phyloP scores from a whole-genome alignment of 73 alveolate species.

The Paramecium tetraurelia region DNA sequence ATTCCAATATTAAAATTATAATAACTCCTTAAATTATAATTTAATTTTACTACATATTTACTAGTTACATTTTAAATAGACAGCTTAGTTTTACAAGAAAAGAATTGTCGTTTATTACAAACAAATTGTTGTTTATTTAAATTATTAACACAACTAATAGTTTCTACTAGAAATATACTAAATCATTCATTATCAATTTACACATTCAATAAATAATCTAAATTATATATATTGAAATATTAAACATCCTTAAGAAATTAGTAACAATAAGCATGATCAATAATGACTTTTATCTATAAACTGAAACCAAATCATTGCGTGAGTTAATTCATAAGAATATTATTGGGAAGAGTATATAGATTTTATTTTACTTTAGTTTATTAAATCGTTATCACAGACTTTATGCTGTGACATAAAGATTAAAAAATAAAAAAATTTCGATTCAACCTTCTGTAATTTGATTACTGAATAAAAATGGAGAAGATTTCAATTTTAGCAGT shows the following conservation, averaged over 20 bases:
- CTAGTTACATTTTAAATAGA: neutral
- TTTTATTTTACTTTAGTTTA: neutral
- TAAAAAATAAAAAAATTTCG: neutral
- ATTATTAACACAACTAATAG: no score
- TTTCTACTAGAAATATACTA: no score
- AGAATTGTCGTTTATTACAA: neutral
- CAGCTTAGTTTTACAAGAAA: neutral
- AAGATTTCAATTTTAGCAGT: neutral
- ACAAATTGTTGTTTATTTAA: no score
- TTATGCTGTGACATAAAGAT: neutral
- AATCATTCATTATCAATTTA: no score
- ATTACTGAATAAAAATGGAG: neutral
- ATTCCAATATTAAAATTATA: neutral
- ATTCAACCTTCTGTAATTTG: neutral
- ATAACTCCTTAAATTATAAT: neutral
- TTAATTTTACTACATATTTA: neutral
- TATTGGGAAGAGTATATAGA: neutral
- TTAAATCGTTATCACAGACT: neutral
- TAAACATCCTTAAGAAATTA: no score
- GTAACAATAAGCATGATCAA: no score
- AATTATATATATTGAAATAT: no score
- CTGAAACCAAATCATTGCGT: neutral
- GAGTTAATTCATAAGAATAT: neutral
- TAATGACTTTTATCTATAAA: no score
- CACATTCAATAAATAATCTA: no score